Conservation (phyloP, 805 yeast genomes). For the Cyberlindnera misumaiensis region DNA sequence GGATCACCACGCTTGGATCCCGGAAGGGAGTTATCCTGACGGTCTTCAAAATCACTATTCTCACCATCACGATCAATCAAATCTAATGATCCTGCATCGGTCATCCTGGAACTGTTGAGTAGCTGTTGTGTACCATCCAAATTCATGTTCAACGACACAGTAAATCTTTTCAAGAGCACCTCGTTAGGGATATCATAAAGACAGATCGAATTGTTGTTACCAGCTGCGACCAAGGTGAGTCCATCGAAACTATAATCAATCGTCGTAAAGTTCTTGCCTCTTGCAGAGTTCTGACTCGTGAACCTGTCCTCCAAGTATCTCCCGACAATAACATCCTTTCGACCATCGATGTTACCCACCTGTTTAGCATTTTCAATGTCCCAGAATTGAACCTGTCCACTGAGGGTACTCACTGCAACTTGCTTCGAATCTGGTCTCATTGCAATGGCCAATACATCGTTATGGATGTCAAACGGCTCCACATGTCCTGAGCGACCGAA, state of each 20-base stretch:
- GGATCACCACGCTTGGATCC: constrained; percentile 74
- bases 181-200: constrained; percentile 85
- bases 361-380: constrained; percentile 79
- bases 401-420: constrained; percentile 80
- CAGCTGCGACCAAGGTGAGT: constrained; percentile 80
- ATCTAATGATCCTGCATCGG: constrained; percentile 83
- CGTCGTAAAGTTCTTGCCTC: constrained; percentile 79
- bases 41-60: constrained; percentile 75
- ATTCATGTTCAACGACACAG: constrained; percentile 84
- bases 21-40: constrained; percentile 70
- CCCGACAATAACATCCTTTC: constrained; percentile 81
- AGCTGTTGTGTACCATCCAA: constrained; percentile 79
- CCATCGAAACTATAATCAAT: constrained; percentile 89
- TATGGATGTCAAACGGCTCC: constrained; percentile 81
- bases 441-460: constrained; percentile 77
- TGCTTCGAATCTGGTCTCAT: constrained; percentile 93
- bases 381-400: constrained; percentile 81
- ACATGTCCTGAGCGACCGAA: constrained; percentile 82
- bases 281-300: constrained; percentile 67
- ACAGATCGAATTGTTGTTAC: constrained; percentile 86
- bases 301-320: constrained; percentile 79
- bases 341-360: constrained; percentile 76
- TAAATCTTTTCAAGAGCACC: constrained; percentile 75
- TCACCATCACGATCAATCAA: constrained; percentile 83
- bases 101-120: constrained; percentile 74